Evolutionary conservation across 352 stramenopile genomes (phyloP), one percentile per base, ranked within the genome.

Genomic region (Thraustochytrium striatum): DNA sequence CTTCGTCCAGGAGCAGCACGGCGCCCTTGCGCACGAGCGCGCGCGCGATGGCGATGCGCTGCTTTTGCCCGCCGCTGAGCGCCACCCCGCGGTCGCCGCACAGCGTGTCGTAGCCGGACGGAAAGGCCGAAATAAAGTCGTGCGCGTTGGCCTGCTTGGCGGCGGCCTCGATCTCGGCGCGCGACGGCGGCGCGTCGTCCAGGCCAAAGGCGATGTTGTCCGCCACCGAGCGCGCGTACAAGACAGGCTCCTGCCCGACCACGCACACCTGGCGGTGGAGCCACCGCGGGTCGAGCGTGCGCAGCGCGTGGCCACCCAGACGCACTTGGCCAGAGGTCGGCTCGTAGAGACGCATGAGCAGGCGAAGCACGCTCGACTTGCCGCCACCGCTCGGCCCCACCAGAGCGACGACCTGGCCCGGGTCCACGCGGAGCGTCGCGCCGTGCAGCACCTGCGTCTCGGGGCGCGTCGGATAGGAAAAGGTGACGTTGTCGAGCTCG

Each of bases 1-100:
- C 91, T 78, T 96, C 91, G 79, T 96, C 91, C 33, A 96, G 78
- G 41, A 96, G 79, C 59, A 96, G 84, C 32, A 96, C 87, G 11
- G 84, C 83, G 5, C 88, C 91, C 58, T 94, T 91, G 59, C 92
- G 90, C 47, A 97, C 82, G 59, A 97, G 87, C 0, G 91, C 92
- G 36, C 93, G 86, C 9, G 92, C 92, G 68, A 98, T 97, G 3
- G 89, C 89, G 72, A 97, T 91, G 11, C 93, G 84, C 81, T 97
- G 92, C 78, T 96, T 96, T 86, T 98, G 93, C 7, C 94, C 95
- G 57, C 93, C 93, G 3, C 87, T 95, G 19, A 98, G 85, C 69
- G 93, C 87, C 9, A 85, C 83, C 8, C 92, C 91, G 30, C 87
- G 82, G 68, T 96, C 91, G 41, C 91, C 90, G 30, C 95, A 88